phyloP scores from a whole-genome alignment of 352 stramenopile genomes.

The Paralagenidium karlingii region DNA sequence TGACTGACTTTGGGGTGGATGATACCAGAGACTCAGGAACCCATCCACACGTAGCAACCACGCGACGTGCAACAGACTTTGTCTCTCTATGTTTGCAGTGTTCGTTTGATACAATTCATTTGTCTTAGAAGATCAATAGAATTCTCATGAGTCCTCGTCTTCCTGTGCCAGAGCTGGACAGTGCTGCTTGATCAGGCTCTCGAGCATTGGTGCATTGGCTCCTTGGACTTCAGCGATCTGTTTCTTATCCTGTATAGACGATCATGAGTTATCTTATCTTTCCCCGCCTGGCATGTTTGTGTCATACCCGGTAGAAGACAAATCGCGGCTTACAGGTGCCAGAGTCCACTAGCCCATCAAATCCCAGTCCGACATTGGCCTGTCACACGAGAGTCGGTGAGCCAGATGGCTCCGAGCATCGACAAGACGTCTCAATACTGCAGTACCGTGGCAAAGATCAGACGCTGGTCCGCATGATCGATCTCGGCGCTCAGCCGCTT shows the following conservation, averaged over 20 bases:
- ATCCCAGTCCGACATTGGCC: conserved; percentile 29
- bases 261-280: too few species aligned
- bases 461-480: conserved; percentile 30
- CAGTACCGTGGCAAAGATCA: conserved; percentile 37
- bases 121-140: not conserved
- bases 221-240: conserved; percentile 36
- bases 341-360: conserved; percentile 38
- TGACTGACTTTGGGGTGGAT: too few species aligned
- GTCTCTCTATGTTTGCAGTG: too few species aligned
- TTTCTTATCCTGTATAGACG: conserved; percentile 29
- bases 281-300: too few species aligned
- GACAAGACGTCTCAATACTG: too few species aligned
- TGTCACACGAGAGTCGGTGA: conserved; percentile 8
- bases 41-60: too few species aligned
- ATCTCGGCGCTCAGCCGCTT: conserved; percentile 46
- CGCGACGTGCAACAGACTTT: too few species aligned
- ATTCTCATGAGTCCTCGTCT: conserved; percentile 27
- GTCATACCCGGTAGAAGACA: conserved; percentile 42
- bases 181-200: conserved; percentile 49
- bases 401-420: too few species aligned
- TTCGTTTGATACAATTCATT: too few species aligned
- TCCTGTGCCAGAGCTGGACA: conserved; percentile 31
- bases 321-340: conserved; percentile 55
- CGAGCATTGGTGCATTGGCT: conserved; percentile 45
- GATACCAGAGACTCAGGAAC: too few species aligned